Evolutionary conservation across 192 early-diverging fungal species (phyloP), one percentile per base, ranked within the genome.

Genomic region (Mortierella antarctica): DNA sequence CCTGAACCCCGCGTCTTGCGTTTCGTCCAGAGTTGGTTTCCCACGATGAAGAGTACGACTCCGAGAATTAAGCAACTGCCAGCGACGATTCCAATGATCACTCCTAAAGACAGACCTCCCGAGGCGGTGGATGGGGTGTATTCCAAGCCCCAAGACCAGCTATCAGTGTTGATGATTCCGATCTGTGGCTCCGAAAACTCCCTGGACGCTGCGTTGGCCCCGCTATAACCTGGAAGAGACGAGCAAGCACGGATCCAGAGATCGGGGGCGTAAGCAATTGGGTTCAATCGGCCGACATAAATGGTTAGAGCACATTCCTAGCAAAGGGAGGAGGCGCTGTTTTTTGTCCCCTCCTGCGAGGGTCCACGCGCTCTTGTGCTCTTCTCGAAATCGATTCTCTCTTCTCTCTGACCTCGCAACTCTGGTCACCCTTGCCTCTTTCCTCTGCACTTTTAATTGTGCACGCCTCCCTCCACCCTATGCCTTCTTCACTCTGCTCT

Each of bases 111-210:
- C 3, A 76, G 41, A 15, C 49, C n/a, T 23, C 13, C 40, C 3
- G 7, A 7, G 18, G 53, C 10, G 12, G 5, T 17, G 6, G 15
- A 14, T 6, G 58, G 21, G 10, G 21, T 44, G 40, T 53, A 74
- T 2, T 42, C 54, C 9, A 21, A 9, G 12, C 51, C 54, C 73
- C 73, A 76, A 17, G 54, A 23, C 53, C 46, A 62, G 4, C n/a
- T 42, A 11, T 31, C 57, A 1, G 58, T 63, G 14, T 68, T 62
- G 13, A 76, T 69, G 21, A 76, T 55, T 1, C 57, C 65, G 8
- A 69, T 21, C 41, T 76, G 73, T 17, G 66, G 73, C 11, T 62
- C 21, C 8, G 66, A 18, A 59, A 76, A 76, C 18, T 20, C 5
- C 46, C 20, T 58, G 13, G 60, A 41, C 48, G 11, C 59, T 18